phyloP scores from a whole-genome alignment of 169 alveolate species.

The Plasmodium blacklocki region DNA sequence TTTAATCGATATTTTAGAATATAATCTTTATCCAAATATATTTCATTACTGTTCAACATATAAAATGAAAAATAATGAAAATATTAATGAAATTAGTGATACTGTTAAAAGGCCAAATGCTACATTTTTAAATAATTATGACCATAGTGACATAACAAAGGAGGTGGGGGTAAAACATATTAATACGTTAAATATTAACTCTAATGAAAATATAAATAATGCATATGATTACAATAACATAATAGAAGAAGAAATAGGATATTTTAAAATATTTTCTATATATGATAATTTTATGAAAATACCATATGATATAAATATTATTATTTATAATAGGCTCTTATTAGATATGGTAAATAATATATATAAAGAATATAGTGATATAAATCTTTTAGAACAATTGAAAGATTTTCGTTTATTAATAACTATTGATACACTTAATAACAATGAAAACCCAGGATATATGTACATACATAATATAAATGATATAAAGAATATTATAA shows the following conservation, averaged over 20 bases:
- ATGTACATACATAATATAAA: constrained; percentile 46
- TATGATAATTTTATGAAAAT: constrained; percentile 25
- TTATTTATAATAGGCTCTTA: constrained; percentile 32
- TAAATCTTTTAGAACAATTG: constrained; percentile 6
- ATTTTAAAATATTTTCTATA: background rate
- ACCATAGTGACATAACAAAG: background rate
- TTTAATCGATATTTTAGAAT: constrained; percentile 14
- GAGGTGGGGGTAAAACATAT: background rate
- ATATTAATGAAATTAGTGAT: background rate
- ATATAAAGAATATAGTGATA: constrained; percentile 6
- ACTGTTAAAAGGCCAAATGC: background rate
- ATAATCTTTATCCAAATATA: constrained; percentile 48
- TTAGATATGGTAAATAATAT: constrained; percentile 49
- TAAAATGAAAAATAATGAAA: background rate
- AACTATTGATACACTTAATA: constrained; percentile 8
- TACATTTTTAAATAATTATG: background rate
- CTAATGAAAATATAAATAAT: background rate
- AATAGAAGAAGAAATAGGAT: constrained; percentile 1
- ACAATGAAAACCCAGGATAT: background rate
- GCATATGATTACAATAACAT: background rate
- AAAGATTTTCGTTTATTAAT: constrained; percentile 40
- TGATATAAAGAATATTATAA: constrained; percentile 42
- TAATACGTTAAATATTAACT: background rate
- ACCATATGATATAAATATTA: constrained; percentile 42
- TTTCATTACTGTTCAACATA: constrained; percentile 23